These are phyloP conservation scores for Metarhizium album DNA, from an alignment of 2,329 filamentous ascomycete species.

Conservation along the genomic window DNA sequence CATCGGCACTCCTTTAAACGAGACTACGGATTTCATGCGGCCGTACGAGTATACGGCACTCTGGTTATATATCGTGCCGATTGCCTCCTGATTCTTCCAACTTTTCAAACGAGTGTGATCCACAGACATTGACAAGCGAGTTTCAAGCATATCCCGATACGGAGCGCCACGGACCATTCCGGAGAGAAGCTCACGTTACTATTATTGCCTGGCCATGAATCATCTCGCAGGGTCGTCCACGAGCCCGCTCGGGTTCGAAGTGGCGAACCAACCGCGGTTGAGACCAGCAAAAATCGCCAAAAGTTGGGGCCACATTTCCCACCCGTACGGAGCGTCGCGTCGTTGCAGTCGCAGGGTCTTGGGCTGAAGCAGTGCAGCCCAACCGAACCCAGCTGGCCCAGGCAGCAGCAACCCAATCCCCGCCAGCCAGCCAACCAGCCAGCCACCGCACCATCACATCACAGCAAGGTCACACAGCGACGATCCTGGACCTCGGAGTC, in stretches of 20 bases:
- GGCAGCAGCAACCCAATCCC: neutral
- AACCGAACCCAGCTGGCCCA: neutral
- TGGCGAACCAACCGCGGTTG: neutral
- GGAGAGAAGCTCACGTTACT: too few species aligned
- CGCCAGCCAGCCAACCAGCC: slow-evolving; percentile 2
- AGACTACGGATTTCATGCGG: neutral
- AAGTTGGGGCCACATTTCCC: neutral
- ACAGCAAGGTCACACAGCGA: neutral
- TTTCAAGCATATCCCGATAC: neutral
- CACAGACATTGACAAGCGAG: neutral
- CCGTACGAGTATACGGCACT: neutral
- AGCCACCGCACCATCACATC: neutral
- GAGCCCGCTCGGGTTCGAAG: neutral
- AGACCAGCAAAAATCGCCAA: neutral
- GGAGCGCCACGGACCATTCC: too few species aligned
- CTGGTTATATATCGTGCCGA: neutral
- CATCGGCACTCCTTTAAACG: too few species aligned
- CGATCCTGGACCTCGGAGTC: neutral
- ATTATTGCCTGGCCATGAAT: too few species aligned
- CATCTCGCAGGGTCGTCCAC: too few species aligned
- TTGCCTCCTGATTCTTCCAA: neutral
- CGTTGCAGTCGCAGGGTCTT: neutral
- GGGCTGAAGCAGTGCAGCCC: slow-evolving; percentile 4
- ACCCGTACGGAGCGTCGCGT: too few species aligned
- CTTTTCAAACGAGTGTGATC: too few species aligned